phyloP scores from a whole-genome alignment of 345 rosid species.

The Physaria fendleri region DNA sequence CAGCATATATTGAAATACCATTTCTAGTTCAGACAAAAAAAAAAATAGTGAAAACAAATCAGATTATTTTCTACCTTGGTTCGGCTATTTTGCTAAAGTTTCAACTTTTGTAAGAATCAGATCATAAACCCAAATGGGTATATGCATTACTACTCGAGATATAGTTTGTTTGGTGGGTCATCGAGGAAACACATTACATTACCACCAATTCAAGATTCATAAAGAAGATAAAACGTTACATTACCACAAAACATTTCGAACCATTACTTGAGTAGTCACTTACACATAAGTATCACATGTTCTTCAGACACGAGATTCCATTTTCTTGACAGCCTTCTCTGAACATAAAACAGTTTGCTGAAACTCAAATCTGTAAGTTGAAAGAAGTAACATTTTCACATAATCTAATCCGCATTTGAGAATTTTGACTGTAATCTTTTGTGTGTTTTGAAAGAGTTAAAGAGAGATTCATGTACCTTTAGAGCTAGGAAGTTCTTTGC shows the following conservation, averaged over 20 bases:
- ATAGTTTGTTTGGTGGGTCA: not conserved
- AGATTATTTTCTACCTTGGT: not conserved
- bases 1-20: no score
- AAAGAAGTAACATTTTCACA: not conserved
- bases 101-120: not conserved
- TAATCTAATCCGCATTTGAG: not conserved
- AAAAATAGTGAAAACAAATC: not conserved
- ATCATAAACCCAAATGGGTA: not conserved
- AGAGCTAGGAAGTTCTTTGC: conserved; percentile 78
- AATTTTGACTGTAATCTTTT: not conserved
- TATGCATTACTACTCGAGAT: not conserved
- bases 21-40: not conserved
- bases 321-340: conserved; percentile 62
- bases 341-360: not conserved
- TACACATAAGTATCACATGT: not conserved
- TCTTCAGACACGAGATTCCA: conserved; percentile 45
- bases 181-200: not conserved
- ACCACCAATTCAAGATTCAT: not conserved
- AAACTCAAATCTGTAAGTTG: not conserved
- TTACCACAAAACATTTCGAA: not conserved
- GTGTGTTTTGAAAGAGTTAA: not conserved
- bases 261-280: not conserved
- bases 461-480: conserved; percentile 45
- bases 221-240: not conserved
- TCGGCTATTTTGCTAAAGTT: not conserved